Percentiles rank a stretch among this genome's conserved stretches.
Evolutionary conservation across 495 filamentous ascomycete species (phyloP).

Genomic region (Lineolata rhizophorae): DNA sequence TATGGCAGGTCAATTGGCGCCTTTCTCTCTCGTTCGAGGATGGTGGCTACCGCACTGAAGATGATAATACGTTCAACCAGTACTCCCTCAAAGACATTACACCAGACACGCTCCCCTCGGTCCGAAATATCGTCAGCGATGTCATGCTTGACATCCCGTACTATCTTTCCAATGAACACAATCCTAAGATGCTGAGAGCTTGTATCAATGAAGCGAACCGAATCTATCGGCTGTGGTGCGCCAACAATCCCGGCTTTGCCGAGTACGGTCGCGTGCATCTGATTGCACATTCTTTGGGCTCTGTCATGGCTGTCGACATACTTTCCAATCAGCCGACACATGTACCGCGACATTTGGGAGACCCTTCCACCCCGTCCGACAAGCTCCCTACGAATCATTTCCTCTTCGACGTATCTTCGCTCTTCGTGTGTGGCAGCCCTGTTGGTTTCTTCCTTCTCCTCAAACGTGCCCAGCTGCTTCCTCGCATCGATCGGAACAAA

Average conservation of each 20-base stretch:
- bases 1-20: conserved; percentile 50
- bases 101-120: conserved; percentile 66
- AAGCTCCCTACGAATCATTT: conserved; percentile 38
- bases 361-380: conserved; percentile 17
- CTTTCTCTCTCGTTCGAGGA: conserved; percentile 70
- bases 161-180: conserved; percentile 76
- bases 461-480: conserved; percentile 60
- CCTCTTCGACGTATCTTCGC: conserved; percentile 71
- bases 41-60: conserved; percentile 31
- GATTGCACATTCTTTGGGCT: conserved; percentile 82
- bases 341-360: conserved; percentile 29
- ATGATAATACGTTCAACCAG: conserved; percentile 31
- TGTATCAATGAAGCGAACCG: conserved; percentile 84
- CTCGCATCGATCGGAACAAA: conserved; percentile 54
- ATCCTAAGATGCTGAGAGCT: conserved; percentile 79
- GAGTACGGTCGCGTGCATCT: conserved; percentile 70
- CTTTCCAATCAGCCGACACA: conserved; percentile 67
- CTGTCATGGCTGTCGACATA: conserved; percentile 81
- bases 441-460: conserved; percentile 83
- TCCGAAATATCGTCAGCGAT: conserved; percentile 78
- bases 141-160: conserved; percentile 97
- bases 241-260: conserved; percentile 71
- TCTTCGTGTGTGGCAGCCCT: conserved; percentile 85
- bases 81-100: conserved; percentile 81
- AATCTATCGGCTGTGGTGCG: conserved; percentile 80